phyloP scores from a whole-genome alignment of 768 basidiomycete genomes.

The Suillus variegatus region DNA sequence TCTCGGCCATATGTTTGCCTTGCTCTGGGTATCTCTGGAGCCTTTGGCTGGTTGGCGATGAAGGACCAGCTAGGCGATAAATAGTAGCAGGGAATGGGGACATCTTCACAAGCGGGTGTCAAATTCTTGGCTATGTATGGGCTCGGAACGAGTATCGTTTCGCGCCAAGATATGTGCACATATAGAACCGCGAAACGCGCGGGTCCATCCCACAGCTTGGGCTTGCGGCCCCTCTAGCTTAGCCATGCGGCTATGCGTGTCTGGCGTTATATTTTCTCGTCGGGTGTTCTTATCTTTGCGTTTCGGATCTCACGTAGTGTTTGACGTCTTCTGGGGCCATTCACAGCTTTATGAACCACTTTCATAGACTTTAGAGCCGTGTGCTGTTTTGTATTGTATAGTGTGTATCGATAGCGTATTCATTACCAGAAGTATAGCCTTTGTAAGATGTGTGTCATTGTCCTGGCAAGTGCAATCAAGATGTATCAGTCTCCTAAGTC shows the following conservation, averaged over 20 bases:
- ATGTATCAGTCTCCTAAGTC: background rate
- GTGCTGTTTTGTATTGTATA: background rate
- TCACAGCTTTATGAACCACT: background rate
- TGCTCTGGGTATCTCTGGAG: conserved; percentile 21
- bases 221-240: too few relatives aligned
- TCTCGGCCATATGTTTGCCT: conserved; percentile 14
- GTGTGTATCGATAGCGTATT: background rate
- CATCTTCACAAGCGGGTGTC: background rate
- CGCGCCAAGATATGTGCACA: background rate
- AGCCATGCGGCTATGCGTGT: background rate
- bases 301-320: background rate
- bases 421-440: background rate
- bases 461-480: background rate
- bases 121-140: background rate
- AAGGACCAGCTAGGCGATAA: conserved; percentile 6
- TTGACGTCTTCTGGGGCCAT: too few relatives aligned
- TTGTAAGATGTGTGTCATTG: background rate
- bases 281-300: background rate
- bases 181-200: too few relatives aligned
- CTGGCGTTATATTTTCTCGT: background rate
- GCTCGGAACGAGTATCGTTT: background rate
- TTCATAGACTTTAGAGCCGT: background rate
- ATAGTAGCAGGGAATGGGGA: background rate
- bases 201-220: background rate
- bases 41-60: conserved; percentile 19